These are phyloP conservation scores for Ascochyta viciae-villosae DNA, from an alignment of 2,329 filamentous ascomycete genomes.

Conservation along the genomic window DNA sequence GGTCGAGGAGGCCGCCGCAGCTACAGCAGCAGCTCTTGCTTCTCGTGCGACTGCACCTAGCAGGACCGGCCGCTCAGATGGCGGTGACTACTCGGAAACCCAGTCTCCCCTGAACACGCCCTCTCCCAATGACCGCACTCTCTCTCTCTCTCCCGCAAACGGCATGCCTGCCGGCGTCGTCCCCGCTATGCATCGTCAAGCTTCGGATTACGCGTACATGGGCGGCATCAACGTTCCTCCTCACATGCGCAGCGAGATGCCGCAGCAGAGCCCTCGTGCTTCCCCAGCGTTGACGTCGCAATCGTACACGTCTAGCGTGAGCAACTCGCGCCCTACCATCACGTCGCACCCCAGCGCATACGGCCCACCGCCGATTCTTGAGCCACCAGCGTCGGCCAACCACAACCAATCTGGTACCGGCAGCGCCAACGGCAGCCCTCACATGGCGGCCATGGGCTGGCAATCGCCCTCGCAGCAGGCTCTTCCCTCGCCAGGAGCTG, in stretches of 20 bases:
- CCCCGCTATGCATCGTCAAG: slow-evolving; percentile 71
- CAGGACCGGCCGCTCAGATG: slow-evolving; percentile 70
- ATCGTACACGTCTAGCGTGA: slow-evolving; percentile 64
- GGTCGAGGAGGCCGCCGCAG: slow-evolving; percentile 88
- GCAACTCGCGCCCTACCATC: slow-evolving; percentile 62
- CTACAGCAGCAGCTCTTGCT: slow-evolving; percentile 85
- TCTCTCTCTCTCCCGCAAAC: slow-evolving; percentile 80
- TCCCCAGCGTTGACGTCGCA: slow-evolving; percentile 70
- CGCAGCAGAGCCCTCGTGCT: slow-evolving; percentile 71
- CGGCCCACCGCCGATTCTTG: slow-evolving; percentile 82
- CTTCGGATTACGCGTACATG: slow-evolving; percentile 77
- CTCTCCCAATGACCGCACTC: slow-evolving; percentile 78
- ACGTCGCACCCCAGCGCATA: slow-evolving; percentile 88
- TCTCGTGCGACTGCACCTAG: slow-evolving; percentile 55
- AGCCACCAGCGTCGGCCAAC: slow-evolving; percentile 80
- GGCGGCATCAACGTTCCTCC: slow-evolving; percentile 79
- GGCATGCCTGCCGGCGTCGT: slow-evolving; percentile 71
- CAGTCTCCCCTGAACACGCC: slow-evolving; percentile 80
- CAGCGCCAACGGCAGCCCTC: slow-evolving; percentile 83
- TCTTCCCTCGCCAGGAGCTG: slow-evolving; percentile 73
- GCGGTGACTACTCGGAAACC: slow-evolving; percentile 73
- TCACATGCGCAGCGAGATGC: slow-evolving; percentile 79
- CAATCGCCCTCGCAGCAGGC: slow-evolving; percentile 80
- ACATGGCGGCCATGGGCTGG: slow-evolving; percentile 84
- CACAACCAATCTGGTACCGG: slow-evolving; percentile 66